A percentile compares a stretch with the other conserved stretches of the same genome.
These are phyloP conservation scores for Rhodotorula diobovata DNA, from an alignment of 768 basidiomycete species.

Conservation along the genomic window DNA sequence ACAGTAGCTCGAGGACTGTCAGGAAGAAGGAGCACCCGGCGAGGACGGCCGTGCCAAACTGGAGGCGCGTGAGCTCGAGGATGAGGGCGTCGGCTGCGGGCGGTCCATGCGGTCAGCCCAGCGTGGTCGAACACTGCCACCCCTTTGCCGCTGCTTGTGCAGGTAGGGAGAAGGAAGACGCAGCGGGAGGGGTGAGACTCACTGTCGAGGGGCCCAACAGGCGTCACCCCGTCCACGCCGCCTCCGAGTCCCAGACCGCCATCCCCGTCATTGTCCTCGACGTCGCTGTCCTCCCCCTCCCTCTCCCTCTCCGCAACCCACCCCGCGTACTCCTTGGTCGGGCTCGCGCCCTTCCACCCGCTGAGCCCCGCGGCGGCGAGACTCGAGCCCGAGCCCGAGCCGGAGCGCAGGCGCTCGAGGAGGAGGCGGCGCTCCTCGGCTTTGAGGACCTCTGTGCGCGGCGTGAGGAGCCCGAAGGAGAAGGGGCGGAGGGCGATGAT, in stretches of 20 bases:
- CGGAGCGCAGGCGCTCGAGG: background rate
- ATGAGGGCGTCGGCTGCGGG: conserved; percentile 8
- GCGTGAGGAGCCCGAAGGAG: conserved; percentile 56
- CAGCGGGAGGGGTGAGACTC: background rate
- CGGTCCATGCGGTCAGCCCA: background rate
- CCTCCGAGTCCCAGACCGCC: background rate
- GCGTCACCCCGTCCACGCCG: background rate
- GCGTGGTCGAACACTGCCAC: too few species aligned
- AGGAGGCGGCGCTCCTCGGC: conserved; percentile 8
- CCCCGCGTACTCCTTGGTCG: background rate
- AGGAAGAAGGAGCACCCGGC: background rate
- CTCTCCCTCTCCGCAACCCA: background rate
- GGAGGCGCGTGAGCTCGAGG: background rate
- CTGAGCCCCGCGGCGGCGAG: background rate
- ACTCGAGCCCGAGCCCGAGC: too few species aligned
- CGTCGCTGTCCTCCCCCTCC: background rate
- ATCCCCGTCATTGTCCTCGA: background rate
- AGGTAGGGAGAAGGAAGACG: background rate
- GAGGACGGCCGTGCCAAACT: background rate
- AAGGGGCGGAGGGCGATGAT: conserved; percentile 16
- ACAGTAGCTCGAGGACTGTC: background rate
- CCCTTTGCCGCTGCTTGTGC: too few species aligned
- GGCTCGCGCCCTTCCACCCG: conserved; percentile 1
- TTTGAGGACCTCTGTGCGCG: conserved; percentile 47
- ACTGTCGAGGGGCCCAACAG: background rate